Percentiles rank a stretch among this genome's conserved stretches.
Conservation (phyloP, 2,329 filamentous ascomycete species). For the Aquanectria penicillioides region DNA sequence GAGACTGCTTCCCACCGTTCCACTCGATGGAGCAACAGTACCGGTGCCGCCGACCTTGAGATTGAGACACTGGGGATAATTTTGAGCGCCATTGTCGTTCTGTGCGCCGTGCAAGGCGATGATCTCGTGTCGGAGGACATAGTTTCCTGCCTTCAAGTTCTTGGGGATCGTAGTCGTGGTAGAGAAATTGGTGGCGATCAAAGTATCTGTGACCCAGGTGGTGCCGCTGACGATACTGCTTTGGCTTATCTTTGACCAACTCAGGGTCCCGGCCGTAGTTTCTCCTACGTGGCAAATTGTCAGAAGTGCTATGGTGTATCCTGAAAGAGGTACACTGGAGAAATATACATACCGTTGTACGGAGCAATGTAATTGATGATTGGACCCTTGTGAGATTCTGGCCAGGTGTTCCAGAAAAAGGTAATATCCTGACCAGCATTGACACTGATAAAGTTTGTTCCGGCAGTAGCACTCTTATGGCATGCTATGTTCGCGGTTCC, state of each 20-base stretch:
- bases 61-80: slow-evolving; percentile 62
- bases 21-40: slow-evolving; percentile 40
- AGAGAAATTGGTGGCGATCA: slow-evolving; percentile 53
- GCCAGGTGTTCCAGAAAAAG: slow-evolving; percentile 54
- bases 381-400: slow-evolving; percentile 57
- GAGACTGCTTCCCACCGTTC: slow-evolving; percentile 41
- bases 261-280: slow-evolving; percentile 55
- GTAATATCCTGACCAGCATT: slow-evolving; percentile 50
- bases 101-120: slow-evolving; percentile 57
- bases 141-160: slow-evolving; percentile 48
- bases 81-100: slow-evolving; percentile 56
- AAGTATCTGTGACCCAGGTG: slow-evolving; percentile 47
- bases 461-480: slow-evolving; percentile 52
- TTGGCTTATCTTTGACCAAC: slow-evolving; percentile 71
- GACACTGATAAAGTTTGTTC: slow-evolving; percentile 47
- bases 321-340: neutral
- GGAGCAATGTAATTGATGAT: slow-evolving; percentile 71
- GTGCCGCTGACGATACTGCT: slow-evolving; percentile 57
- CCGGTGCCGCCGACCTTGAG: slow-evolving; percentile 54
- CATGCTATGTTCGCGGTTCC: slow-evolving; percentile 54
- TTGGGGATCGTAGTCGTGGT: slow-evolving; percentile 44
- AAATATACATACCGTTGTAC: slow-evolving; percentile 60
- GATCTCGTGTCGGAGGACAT: slow-evolving; percentile 61
- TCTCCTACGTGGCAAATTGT: too few relatives aligned
- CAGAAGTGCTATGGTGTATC: neutral